These are phyloP conservation scores for Pseudogymnoascus sp. DNA, from an alignment of 2,329 filamentous ascomycete species.

Conservation along the genomic window DNA sequence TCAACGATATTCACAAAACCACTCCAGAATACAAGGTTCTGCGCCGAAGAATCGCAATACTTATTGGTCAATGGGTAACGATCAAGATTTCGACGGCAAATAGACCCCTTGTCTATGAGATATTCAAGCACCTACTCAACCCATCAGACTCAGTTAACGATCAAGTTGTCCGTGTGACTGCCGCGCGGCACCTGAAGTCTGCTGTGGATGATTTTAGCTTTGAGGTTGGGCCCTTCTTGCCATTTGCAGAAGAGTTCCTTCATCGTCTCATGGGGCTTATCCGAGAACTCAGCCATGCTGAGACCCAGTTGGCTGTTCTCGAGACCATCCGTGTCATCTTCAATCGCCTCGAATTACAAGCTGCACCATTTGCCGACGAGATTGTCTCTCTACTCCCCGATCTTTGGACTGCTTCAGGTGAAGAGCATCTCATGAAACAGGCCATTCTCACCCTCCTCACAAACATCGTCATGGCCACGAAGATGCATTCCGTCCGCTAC, in stretches of 20 bases:
- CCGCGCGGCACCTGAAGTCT: conserved; percentile 73
- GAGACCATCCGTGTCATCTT: conserved; percentile 80
- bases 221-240: conserved; percentile 62
- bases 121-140: conserved; percentile 81
- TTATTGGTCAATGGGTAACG: conserved; percentile 83
- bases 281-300: conserved; percentile 69
- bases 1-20: conserved; percentile 65
- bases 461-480: conserved; percentile 80
- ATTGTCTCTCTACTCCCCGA: conserved; percentile 74
- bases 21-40: conserved; percentile 67
- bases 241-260: conserved; percentile 68
- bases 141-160: conserved; percentile 75
- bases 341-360: conserved; percentile 69
- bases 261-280: conserved; percentile 70
- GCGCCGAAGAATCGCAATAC: conserved; percentile 77
- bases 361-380: conserved; percentile 62
- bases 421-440: conserved; percentile 86
- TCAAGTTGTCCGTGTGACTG: conserved; percentile 83
- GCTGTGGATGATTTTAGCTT: conserved; percentile 84
- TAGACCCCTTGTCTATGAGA: conserved; percentile 71
- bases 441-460: conserved; percentile 80
- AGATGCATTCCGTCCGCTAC: conserved; percentile 67
- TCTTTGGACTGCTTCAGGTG: conserved; percentile 75
- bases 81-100: conserved; percentile 65
- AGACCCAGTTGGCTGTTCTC: conserved; percentile 84